Conservation (phyloP, 768 basidiomycete genomes). For the Mycena metata region DNA sequence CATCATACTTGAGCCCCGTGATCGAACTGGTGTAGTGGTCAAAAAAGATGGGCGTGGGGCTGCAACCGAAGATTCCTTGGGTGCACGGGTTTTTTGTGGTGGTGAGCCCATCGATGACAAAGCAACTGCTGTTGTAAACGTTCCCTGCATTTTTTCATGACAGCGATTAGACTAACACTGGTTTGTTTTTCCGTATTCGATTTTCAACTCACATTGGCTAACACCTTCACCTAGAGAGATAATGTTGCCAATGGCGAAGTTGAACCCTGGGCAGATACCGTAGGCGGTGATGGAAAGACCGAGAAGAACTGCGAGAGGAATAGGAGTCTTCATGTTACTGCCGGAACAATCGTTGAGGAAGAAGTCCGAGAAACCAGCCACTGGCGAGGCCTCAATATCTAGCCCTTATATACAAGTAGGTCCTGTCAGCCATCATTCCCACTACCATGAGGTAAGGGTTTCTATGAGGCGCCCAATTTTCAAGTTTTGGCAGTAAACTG, state of each 20-base stretch:
- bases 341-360: too few relatives aligned
- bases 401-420: constrained; percentile 16
- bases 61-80: constrained; percentile 37
- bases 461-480: too few relatives aligned
- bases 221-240: constrained; percentile 23
- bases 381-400: constrained; percentile 9
- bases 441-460: not conserved
- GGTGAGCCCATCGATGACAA: constrained; percentile 32
- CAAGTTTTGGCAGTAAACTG: too few relatives aligned
- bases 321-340: constrained; percentile 21
- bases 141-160: constrained; percentile 32
- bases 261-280: constrained; percentile 32
- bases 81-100: constrained; percentile 34
- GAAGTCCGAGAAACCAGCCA: too few relatives aligned
- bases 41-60: constrained; percentile 33
- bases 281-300: constrained; percentile 18
- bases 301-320: constrained; percentile 21
- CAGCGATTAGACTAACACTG: too few relatives aligned
- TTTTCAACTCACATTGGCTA: constrained; percentile 33
- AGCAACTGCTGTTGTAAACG: constrained; percentile 36
- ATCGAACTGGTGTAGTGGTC: constrained; percentile 27
- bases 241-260: constrained; percentile 29
- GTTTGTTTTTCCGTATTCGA: too few relatives aligned
- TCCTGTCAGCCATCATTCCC: constrained; percentile 9
- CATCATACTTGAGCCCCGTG: constrained; percentile 23